Evolutionary conservation across 2,329 filamentous ascomycete genomes (phyloP), one percentile per base, ranked within the genome.

Genomic region (Boeremia lycopersici): DNA sequence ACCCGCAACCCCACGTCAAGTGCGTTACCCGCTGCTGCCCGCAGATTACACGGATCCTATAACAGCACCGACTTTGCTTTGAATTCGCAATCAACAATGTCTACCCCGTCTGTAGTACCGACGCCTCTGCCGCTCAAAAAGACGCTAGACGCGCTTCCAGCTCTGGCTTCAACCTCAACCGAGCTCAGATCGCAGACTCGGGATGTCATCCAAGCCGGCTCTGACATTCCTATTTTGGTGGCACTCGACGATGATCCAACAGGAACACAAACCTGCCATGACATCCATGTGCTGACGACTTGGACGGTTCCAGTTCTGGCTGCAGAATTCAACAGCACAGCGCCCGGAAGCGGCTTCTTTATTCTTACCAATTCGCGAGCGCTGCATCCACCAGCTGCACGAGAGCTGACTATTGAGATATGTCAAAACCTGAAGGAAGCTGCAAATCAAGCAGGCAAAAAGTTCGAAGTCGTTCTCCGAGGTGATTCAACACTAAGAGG

Each of bases 241-340:
- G 74, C 74, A 1, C 73, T 81, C 6, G 82, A 85, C 48, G 83
- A 85, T 54, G 82, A 85, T 50, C 82, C 83, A 29, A 86, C 83
- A 0, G 82, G 83, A n/a, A 86, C 83, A 0, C 83, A 86, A 63
- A 86, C 84, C n/a, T 85, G 83, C 67, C 81, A 85, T 66, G 78
- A 82, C 59, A 80, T 86, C 55, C 70, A 76, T 44, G 82, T 86
- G 1, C 74, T 86, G 17, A 83, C 81, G 0, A 79, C 81, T 5
- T 86, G 82, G 82, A 79, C 82, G 53, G 59, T 76, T 6, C 59
- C 70, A 1, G 79, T 76, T 0, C 73, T 85, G 2, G 69, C 68
- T 2, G 57, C 65, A 7, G 81, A 84, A 61, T 80, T 85, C 57
- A 66, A 65, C 3, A 38, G 28, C 9, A 74, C 70, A 6, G 72